A percentile compares a stretch with the other conserved stretches of the same genome.
phyloP scores from a whole-genome alignment of 2,329 filamentous ascomycete genomes.

The Lanzia echinophila region DNA sequence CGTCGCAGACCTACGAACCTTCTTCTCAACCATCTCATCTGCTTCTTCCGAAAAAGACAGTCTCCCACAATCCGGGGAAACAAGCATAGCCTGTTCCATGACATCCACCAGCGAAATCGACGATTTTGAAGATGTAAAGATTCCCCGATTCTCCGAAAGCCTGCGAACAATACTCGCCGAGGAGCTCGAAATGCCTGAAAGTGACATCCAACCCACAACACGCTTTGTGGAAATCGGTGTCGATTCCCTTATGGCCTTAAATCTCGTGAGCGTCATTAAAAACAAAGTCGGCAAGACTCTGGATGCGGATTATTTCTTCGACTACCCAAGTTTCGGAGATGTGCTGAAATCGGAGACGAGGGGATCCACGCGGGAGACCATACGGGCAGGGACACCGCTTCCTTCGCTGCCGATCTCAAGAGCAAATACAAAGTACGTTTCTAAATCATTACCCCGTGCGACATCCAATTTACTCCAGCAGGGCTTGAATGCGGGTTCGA shows the following conservation, averaged over 20 bases:
- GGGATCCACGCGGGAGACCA: background rate
- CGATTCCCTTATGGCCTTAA: conserved; percentile 2
- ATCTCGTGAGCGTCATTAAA: background rate
- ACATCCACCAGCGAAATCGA: background rate
- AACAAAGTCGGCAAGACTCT: background rate
- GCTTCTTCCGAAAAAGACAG: background rate
- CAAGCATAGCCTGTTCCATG: background rate
- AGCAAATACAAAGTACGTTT: background rate
- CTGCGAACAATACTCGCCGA: background rate
- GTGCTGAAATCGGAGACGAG: background rate
- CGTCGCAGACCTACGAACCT: background rate
- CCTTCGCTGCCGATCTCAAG: background rate
- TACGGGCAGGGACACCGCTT: background rate
- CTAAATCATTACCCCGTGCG: background rate
- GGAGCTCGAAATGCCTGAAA: background rate
- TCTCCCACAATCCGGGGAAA: no score
- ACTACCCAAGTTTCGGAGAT: conserved; percentile 1
- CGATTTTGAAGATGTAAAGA: background rate
- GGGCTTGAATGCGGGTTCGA: conserved; percentile 40
- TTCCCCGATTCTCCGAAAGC: background rate
- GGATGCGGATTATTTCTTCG: background rate
- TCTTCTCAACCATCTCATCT: background rate
- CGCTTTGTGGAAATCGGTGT: background rate
- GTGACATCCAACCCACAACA: background rate
- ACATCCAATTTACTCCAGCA: conserved; percentile 36